Conservation (phyloP, 805 yeast species). For the Maudiozyma bulderi region DNA sequence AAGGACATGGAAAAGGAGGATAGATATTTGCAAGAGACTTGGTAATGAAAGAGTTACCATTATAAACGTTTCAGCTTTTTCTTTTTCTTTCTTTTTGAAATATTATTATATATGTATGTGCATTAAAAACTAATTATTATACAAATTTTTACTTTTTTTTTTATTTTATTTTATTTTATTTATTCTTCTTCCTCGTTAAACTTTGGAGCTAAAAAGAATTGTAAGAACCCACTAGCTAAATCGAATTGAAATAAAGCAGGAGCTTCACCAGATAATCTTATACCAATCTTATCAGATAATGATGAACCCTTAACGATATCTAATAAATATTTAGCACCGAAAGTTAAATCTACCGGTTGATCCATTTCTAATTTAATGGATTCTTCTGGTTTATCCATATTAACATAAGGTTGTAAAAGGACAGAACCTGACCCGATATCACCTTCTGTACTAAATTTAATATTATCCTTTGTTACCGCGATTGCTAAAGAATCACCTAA, state of each 20-base stretch:
- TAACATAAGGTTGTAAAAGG: constrained; percentile 72
- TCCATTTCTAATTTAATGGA: constrained; percentile 67
- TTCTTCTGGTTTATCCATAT: constrained; percentile 71
- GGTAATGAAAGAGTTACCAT: constrained; percentile 37
- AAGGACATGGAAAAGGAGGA: constrained; percentile 51
- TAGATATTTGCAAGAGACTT: constrained; percentile 79
- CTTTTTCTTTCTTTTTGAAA: background rate
- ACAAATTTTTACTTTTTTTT: too few species aligned
- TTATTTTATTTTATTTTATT: too few species aligned
- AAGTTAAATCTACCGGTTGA: constrained; percentile 79
- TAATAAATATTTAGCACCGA: constrained; percentile 82
- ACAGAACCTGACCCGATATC: constrained; percentile 84
- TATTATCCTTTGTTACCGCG: constrained; percentile 82
- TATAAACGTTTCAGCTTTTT: too few species aligned
- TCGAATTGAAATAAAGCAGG: constrained; percentile 93
- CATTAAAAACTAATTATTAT: background rate
- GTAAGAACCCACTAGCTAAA: constrained; percentile 75
- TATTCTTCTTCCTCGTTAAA: constrained; percentile 77
- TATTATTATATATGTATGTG: background rate
- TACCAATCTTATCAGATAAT: constrained; percentile 64
- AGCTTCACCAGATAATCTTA: constrained; percentile 80
- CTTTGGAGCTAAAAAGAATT: constrained; percentile 96
- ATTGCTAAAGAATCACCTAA: constrained; percentile 82
- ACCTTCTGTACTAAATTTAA: constrained; percentile 84
- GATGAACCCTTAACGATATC: constrained; percentile 89